Percentiles rank a stretch among this genome's conserved stretches.
phyloP scores from a whole-genome alignment of 2,329 filamentous ascomycete genomes.

The Calonectria montana region DNA sequence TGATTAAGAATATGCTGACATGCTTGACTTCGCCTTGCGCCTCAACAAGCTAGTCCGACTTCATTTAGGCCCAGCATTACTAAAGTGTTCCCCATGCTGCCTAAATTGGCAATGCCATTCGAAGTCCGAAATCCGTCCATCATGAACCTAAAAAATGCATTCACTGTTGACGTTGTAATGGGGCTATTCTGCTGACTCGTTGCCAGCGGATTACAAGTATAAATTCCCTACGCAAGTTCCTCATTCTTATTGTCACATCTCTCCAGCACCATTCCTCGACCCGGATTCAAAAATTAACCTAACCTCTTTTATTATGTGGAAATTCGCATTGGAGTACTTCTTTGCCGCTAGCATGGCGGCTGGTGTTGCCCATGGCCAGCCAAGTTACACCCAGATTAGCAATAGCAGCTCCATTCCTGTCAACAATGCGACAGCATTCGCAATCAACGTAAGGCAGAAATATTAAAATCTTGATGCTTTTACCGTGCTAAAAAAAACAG shows the following conservation, averaged over 20 bases:
- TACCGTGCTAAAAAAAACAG: not conserved
- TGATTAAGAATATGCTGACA: no score
- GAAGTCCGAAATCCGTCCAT: not conserved
- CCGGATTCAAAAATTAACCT: not conserved
- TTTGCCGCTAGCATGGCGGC: not conserved
- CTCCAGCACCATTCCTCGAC: not conserved
- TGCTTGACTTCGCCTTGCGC: no score
- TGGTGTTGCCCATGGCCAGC: not conserved
- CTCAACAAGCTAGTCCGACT: no score
- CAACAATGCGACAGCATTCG: not conserved
- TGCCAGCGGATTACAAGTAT: not conserved
- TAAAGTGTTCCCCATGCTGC: no score
- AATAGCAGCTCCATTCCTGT: not conserved
- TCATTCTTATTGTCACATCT: no score
- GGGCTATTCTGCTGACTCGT: not conserved
- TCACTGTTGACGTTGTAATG: not conserved
- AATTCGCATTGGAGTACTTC: not conserved
- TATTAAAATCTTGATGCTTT: not conserved
- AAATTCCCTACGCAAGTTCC: not conserved
- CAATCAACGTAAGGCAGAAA: not conserved
- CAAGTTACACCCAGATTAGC: not conserved
- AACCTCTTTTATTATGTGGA: not conserved
- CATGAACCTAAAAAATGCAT: not conserved
- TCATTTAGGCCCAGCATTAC: no score
- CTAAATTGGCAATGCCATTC: no score